Percentiles rank a stretch among this genome's conserved stretches.
These are phyloP conservation scores for Gloeopeniophorella convolvens DNA, from an alignment of 768 basidiomycete genomes.

Conservation along the genomic window DNA sequence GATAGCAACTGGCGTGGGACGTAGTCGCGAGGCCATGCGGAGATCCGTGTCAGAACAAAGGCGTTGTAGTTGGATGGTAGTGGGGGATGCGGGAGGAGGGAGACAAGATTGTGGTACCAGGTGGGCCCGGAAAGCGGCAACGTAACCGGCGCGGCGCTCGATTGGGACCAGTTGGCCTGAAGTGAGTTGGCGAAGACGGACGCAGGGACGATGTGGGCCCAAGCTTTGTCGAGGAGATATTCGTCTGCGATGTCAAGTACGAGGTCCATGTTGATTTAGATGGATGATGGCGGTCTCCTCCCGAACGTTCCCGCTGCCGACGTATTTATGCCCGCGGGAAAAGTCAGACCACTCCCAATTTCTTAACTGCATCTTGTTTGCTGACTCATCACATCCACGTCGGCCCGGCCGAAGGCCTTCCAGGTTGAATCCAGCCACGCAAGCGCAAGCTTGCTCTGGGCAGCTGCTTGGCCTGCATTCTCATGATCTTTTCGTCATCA, in stretches of 20 bases:
- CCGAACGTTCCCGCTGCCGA: neutral
- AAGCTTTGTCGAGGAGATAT: conserved; percentile 69
- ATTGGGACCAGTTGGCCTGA: conserved; percentile 16
- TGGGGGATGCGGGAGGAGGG: conserved; percentile 52
- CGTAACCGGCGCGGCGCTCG: conserved; percentile 26
- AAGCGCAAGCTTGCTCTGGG: too few species aligned
- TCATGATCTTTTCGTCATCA: too few species aligned
- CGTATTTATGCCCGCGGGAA: neutral
- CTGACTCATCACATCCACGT: neutral
- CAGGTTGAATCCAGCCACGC: too few species aligned
- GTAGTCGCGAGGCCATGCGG: conserved; percentile 84
- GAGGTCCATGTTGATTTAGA: conserved; percentile 63
- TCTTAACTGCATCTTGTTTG: neutral
- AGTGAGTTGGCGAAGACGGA: conserved; percentile 27
- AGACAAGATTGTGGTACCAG: conserved; percentile 47
- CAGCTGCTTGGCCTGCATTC: too few species aligned
- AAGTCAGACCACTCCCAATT: conserved; percentile 1
- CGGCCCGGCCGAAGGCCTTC: too few species aligned
- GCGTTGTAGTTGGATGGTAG: conserved; percentile 28
- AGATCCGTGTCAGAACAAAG: conserved; percentile 33
- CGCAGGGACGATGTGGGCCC: conserved; percentile 63
- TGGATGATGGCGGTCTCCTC: neutral
- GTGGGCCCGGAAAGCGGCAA: conserved; percentile 26
- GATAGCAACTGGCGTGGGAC: conserved; percentile 74
- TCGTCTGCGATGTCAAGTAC: conserved; percentile 69